A percentile compares a stretch with the other conserved stretches of the same genome.
Evolutionary conservation across 1,284 basidiomycete species (phyloP).

Genomic region (Ganoderma boninense): DNA sequence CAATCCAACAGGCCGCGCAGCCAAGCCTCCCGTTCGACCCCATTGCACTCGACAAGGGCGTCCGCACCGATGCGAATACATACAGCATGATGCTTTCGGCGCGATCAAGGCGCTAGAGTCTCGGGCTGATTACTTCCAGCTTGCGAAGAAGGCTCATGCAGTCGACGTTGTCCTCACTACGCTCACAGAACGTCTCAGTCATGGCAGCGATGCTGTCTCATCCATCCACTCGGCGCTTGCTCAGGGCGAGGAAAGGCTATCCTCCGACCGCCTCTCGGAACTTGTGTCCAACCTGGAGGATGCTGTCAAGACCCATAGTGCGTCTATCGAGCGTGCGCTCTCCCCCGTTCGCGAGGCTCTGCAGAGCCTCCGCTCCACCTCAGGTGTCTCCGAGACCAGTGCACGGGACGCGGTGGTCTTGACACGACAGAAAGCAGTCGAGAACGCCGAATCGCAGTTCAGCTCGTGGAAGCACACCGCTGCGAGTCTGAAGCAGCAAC

Average conservation of each 20-base stretch:
- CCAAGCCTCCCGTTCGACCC: constrained; percentile 67
- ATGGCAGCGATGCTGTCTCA: constrained; percentile 48
- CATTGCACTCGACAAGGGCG: constrained; percentile 65
- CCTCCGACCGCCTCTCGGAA: constrained; percentile 45
- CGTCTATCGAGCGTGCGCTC: constrained; percentile 53
- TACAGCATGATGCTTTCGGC: constrained; percentile 70
- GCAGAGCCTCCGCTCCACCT: constrained; percentile 55
- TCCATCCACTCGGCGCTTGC: constrained; percentile 44
- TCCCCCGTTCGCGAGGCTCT: constrained; percentile 60
- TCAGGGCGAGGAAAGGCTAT: constrained; percentile 37
- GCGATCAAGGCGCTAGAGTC: constrained; percentile 58
- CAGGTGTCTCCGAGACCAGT: constrained; percentile 49
- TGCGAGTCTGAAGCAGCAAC: constrained; percentile 44
- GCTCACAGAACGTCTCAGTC: constrained; percentile 48
- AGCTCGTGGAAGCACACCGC: constrained; percentile 56
- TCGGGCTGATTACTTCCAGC: constrained; percentile 55
- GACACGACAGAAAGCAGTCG: constrained; percentile 54
- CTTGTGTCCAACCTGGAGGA: constrained; percentile 38
- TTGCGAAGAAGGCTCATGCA: constrained; percentile 61
- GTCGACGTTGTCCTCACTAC: constrained; percentile 55
- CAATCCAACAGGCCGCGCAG: constrained; percentile 41
- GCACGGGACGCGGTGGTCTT: constrained; percentile 55
- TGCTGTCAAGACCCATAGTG: constrained; percentile 13
- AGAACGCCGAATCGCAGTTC: constrained; percentile 59
- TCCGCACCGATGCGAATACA: constrained; percentile 76